phyloP scores from a whole-genome alignment of 2,329 filamentous ascomycete genomes.

The Hysterium pulicare region DNA sequence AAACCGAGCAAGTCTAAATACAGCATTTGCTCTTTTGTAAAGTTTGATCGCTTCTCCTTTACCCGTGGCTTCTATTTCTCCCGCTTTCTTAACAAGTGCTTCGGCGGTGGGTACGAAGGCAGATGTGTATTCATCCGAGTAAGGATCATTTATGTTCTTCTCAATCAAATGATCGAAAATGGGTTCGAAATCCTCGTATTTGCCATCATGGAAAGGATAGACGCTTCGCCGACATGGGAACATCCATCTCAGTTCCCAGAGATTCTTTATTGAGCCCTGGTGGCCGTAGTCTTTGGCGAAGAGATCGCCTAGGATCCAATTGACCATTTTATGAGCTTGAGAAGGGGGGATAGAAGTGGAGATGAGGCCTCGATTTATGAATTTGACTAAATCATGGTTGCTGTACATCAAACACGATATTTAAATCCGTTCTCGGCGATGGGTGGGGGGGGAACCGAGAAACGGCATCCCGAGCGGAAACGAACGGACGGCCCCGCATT shows the following conservation, averaged over 20 bases:
- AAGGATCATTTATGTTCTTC: slow-evolving; percentile 64
- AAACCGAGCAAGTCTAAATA: slow-evolving; percentile 70
- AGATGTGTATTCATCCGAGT: slow-evolving; percentile 60
- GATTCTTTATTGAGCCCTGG: slow-evolving; percentile 26
- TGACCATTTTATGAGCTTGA: too few relatives aligned
- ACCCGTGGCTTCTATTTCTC: slow-evolving; percentile 48
- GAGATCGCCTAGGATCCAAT: slow-evolving; percentile 35
- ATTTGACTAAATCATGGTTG: too few relatives aligned
- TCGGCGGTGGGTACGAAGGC: slow-evolving; percentile 59
- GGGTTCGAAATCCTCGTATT: slow-evolving; percentile 65
- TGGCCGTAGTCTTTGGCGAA: slow-evolving; percentile 37
- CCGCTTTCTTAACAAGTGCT: slow-evolving; percentile 52
- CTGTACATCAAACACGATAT: too few relatives aligned
- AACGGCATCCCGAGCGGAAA: too few relatives aligned
- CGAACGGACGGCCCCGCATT: too few relatives aligned
- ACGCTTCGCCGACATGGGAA: slow-evolving; percentile 45
- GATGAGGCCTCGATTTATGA: too few relatives aligned
- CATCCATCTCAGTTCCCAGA: slow-evolving; percentile 35
- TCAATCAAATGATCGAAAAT: slow-evolving; percentile 55
- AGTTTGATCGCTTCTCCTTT: slow-evolving; percentile 53
- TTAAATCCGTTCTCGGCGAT: too few relatives aligned
- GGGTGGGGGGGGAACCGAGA: too few relatives aligned
- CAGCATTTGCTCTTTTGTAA: slow-evolving; percentile 68
- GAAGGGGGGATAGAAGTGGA: too few relatives aligned
- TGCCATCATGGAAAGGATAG: slow-evolving; percentile 71